phyloP scores from a whole-genome alignment of 2,329 filamentous ascomycete species.

The Macroventuria anomochaeta region DNA sequence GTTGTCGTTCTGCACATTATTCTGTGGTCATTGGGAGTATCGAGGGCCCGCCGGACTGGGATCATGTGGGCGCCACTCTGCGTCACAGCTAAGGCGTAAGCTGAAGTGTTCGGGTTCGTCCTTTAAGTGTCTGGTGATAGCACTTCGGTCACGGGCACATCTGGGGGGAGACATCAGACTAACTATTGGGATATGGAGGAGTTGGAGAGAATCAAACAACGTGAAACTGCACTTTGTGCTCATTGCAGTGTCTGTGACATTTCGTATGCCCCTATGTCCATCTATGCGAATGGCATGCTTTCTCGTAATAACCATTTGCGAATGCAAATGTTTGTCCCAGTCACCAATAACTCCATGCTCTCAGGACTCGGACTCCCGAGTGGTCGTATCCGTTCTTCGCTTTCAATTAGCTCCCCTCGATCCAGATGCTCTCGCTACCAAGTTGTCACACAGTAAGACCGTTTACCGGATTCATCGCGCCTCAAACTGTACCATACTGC shows the following conservation, averaged over 20 bases:
- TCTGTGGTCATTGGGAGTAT: not conserved
- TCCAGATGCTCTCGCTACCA: not conserved
- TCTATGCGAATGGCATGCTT: too few species aligned
- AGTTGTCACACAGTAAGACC: too few species aligned
- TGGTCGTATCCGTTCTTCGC: too few species aligned
- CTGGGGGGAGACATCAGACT: conserved; percentile 1
- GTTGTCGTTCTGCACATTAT: conserved; percentile 6
- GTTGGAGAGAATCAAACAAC: conserved; percentile 11
- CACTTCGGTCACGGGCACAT: not conserved
- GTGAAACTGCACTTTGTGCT: conserved; percentile 8
- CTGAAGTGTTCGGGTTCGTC: not conserved
- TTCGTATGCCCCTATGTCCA: not conserved
- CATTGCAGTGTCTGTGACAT: not conserved
- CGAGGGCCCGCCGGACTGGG: not conserved
- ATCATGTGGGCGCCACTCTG: conserved; percentile 5
- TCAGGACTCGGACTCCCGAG: too few species aligned
- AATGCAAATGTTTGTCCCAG: not conserved
- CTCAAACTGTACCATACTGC: conserved; percentile 95
- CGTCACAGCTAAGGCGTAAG: conserved; percentile 1
- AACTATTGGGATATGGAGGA: conserved; percentile 7
- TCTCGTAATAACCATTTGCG: too few species aligned
- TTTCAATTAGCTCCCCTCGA: too few species aligned
- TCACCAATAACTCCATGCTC: conserved; percentile 16
- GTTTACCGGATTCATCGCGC: conserved; percentile 67
- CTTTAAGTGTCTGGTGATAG: not conserved